A percentile compares a stretch with the other conserved stretches of the same genome.
phyloP scores from a whole-genome alignment of 768 basidiomycete genomes.

The Pleurotus eryngii region DNA sequence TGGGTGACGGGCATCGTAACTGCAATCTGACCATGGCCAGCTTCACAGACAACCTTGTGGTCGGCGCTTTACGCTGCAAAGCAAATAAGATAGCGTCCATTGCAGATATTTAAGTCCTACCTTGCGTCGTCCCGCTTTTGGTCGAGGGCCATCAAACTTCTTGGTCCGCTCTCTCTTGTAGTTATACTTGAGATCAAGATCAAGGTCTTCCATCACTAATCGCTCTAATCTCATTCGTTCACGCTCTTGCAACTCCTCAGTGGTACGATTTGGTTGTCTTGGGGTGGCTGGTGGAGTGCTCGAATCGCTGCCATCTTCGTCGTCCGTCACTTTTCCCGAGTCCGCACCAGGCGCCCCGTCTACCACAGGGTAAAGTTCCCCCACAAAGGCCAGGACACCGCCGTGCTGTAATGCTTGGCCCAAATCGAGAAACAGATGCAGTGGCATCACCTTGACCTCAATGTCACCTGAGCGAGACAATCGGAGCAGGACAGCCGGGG shows the following conservation, averaged over 20 bases:
- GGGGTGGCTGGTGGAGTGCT: constrained; percentile 36
- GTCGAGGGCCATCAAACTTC: no score
- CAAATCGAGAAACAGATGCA: constrained; percentile 80
- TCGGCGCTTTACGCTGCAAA: constrained; percentile 9
- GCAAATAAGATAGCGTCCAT: background rate
- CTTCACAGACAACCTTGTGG: constrained; percentile 24
- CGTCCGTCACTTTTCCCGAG: constrained; percentile 10
- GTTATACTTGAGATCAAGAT: constrained; percentile 47
- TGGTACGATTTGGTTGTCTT: constrained; percentile 9
- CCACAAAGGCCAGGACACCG: constrained; percentile 45
- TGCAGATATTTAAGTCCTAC: no score
- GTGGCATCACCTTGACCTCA: constrained; percentile 47
- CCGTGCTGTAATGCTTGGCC: constrained; percentile 35
- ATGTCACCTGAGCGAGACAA: background rate
- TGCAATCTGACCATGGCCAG: constrained; percentile 64
- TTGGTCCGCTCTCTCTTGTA: no score
- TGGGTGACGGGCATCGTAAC: constrained; percentile 62
- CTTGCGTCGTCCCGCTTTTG: no score
- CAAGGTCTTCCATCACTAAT: constrained; percentile 56
- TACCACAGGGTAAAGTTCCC: constrained; percentile 25
- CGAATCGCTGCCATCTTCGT: constrained; percentile 27
- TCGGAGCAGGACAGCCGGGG: background rate
- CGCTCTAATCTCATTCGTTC: constrained; percentile 43
- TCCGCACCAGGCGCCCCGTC: background rate
- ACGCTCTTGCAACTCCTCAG: constrained; percentile 23